A percentile compares a stretch with the other conserved stretches of the same genome.
These are phyloP conservation scores for Calonectria hawksworthii DNA, from an alignment of 2,329 filamentous ascomycete species.

Conservation along the genomic window DNA sequence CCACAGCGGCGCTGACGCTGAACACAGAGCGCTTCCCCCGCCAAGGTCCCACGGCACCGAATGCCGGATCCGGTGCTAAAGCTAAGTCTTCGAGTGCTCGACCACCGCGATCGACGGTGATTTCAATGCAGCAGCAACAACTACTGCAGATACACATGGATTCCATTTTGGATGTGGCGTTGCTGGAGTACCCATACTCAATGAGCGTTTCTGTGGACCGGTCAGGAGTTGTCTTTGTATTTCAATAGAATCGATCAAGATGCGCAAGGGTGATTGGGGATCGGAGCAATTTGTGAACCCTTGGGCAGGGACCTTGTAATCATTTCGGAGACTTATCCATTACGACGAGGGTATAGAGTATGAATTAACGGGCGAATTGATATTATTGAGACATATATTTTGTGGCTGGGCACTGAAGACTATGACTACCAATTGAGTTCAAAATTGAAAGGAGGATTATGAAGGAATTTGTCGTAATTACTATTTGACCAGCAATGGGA, in stretches of 20 bases:
- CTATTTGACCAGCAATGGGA: not conserved
- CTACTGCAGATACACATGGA: constrained; percentile 90
- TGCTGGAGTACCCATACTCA: constrained; percentile 89
- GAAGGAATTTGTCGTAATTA: not conserved
- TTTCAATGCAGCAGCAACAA: constrained; percentile 89
- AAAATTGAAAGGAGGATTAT: not conserved
- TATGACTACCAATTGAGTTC: not conserved
- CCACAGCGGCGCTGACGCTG: constrained; percentile 73
- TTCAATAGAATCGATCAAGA: constrained; percentile 58
- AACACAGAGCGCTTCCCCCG: constrained; percentile 74
- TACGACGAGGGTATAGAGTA: constrained; percentile 18
- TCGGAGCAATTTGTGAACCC: constrained; percentile 21
- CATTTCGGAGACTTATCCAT: constrained; percentile 2
- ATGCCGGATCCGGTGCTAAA: constrained; percentile 49
- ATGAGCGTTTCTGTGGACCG: constrained; percentile 95
- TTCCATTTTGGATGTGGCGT: constrained; percentile 86
- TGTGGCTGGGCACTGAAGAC: not conserved
- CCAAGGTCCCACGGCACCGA: constrained; percentile 49
- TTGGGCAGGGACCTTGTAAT: constrained; percentile 32
- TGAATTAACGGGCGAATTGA: not conserved
- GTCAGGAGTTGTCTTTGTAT: constrained; percentile 90
- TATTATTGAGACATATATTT: not conserved
- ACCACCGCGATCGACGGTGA: constrained; percentile 83
- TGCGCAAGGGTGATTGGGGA: not conserved
- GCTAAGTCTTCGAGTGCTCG: constrained; percentile 51